These are phyloP conservation scores for Moesziomyces aphidis DNA, from an alignment of 1,284 basidiomycete genomes.

Conservation along the genomic window DNA sequence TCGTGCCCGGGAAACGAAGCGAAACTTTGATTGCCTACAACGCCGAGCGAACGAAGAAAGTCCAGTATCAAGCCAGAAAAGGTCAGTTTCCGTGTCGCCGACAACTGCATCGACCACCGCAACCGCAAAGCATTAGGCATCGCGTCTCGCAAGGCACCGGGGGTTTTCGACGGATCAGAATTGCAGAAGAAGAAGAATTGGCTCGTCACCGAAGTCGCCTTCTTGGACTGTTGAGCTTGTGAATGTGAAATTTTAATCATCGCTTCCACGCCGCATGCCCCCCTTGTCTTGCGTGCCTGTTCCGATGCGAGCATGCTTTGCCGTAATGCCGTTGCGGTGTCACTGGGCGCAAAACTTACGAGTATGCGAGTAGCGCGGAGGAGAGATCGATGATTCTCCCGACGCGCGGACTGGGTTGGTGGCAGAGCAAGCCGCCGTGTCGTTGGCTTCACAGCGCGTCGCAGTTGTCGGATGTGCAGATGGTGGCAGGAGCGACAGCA, in stretches of 20 bases:
- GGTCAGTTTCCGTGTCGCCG: too few relatives aligned
- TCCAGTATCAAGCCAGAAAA: too few relatives aligned
- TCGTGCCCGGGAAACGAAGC: too few relatives aligned
- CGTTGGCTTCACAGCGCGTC: neutral
- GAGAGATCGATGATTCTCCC: neutral
- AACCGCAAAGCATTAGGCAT: neutral
- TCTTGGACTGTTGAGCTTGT: constrained; percentile 58
- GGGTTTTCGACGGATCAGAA: constrained; percentile 25
- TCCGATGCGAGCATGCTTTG: too few relatives aligned
- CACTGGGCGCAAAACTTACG: constrained; percentile 1
- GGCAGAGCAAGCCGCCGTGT: neutral
- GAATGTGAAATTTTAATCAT: constrained; percentile 55
- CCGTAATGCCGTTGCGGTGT: too few relatives aligned
- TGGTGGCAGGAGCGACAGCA: too few relatives aligned
- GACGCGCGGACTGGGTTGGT: neutral
- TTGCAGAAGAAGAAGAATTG: constrained; percentile 57
- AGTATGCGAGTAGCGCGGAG: neutral
- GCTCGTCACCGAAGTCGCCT: constrained; percentile 31
- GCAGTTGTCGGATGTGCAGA: too few relatives aligned
- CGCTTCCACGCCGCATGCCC: constrained; percentile 6
- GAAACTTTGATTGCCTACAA: too few relatives aligned
- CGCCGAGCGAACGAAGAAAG: too few relatives aligned
- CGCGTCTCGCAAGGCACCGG: too few relatives aligned
- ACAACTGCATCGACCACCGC: neutral
- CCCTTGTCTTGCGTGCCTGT: neutral